phyloP scores from a whole-genome alignment of 1,284 basidiomycete genomes.

The Ustilago esculenta region DNA sequence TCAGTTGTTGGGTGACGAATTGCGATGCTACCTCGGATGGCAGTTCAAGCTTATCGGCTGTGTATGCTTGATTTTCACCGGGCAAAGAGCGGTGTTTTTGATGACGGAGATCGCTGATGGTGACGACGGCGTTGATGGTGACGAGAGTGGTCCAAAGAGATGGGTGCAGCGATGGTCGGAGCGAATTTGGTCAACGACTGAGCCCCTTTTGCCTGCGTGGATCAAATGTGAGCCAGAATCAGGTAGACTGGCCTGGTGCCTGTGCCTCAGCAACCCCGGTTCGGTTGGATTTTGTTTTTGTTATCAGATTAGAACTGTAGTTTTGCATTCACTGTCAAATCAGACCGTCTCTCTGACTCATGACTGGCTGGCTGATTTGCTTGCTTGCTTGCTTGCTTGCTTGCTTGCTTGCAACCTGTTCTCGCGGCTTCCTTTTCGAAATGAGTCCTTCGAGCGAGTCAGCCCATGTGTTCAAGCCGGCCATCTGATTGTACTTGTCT shows the following conservation, averaged over 20 bases:
- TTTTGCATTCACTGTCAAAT: background rate
- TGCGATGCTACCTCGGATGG: too few relatives aligned
- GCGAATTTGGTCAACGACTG: constrained; percentile 11
- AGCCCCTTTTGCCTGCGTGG: constrained; percentile 5
- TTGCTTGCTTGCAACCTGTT: background rate
- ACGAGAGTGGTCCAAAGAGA: background rate
- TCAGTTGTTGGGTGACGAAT: too few relatives aligned
- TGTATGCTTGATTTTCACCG: background rate
- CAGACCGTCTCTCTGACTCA: too few relatives aligned
- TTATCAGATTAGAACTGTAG: constrained; percentile 22
- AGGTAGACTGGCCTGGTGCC: constrained; percentile 16
- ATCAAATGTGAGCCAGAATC: too few relatives aligned
- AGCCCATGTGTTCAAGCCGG: background rate
- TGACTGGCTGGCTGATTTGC: too few relatives aligned
- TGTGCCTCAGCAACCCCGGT: too few relatives aligned
- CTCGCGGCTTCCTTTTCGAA: too few relatives aligned
- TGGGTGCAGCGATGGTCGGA: background rate
- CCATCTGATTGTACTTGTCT: constrained; percentile 6
- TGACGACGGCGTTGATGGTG: background rate
- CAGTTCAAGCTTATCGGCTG: too few relatives aligned
- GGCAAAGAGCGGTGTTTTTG: too few relatives aligned
- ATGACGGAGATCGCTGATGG: too few relatives aligned
- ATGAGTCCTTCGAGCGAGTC: too few relatives aligned
- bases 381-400: background rate
- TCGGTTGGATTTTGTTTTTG: too few relatives aligned